phyloP scores from a whole-genome alignment of 2,329 filamentous ascomycete species.

The Penicillium brevicompactum region DNA sequence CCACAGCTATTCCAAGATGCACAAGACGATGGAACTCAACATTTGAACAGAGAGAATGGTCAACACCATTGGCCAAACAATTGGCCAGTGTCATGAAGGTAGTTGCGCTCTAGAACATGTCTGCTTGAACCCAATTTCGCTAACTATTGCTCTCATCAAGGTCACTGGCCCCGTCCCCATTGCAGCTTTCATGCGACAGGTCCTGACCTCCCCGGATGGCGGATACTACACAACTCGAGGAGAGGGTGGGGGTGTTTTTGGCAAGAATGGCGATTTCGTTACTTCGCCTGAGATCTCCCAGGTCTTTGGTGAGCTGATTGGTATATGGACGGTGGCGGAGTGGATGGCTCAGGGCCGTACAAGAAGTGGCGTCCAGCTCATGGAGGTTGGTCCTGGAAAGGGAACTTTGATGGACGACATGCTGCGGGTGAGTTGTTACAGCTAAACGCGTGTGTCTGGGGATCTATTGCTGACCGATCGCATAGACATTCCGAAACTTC shows the following conservation, averaged over 20 bases:
- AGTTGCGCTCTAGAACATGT: conserved; percentile 26
- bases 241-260: conserved; percentile 80
- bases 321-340: conserved; percentile 93
- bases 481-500: conserved; percentile 80
- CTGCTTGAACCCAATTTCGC: background rate
- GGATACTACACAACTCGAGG: conserved; percentile 88
- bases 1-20: conserved; percentile 14
- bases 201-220: conserved; percentile 83
- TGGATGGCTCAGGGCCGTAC: conserved; percentile 89
- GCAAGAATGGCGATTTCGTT: conserved; percentile 90
- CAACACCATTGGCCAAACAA: conserved; percentile 86
- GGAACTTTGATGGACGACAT: conserved; percentile 98
- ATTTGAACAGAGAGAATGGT: conserved; percentile 68
- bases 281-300: conserved; percentile 98
- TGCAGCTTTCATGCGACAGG: conserved; percentile 97
- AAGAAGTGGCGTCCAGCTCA: conserved; percentile 75
- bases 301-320: conserved; percentile 91
- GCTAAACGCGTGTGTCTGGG: background rate
- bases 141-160: conserved; percentile 42
- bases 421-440: conserved; percentile 67
- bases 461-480: background rate
- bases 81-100: conserved; percentile 86
- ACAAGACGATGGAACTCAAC: conserved; percentile 37
- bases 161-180: conserved; percentile 88
- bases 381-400: conserved; percentile 91